Evolutionary conservation across 1,284 basidiomycete species (phyloP), one percentile per base, ranked within the genome.

Genomic region (Apiotrichum sp.): DNA sequence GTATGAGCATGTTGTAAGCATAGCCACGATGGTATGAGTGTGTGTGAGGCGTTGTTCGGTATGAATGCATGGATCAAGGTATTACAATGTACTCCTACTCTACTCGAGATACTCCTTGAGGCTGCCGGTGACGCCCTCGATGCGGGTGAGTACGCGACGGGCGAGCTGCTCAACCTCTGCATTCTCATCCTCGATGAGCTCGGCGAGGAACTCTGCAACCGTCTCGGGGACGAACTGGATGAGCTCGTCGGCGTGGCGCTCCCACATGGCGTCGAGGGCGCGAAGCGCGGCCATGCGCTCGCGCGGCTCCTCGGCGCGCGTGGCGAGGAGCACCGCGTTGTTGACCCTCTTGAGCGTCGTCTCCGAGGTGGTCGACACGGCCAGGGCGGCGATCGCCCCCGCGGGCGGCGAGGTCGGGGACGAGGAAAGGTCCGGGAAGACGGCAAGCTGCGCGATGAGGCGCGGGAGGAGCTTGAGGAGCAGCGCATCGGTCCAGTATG

Each of bases 401-500:
- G 71, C 58, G 13, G 73, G 59, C 59, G 69, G 56, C 31, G 58
- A 59, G 9, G 57, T 56, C 38, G 52, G 33, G 8, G 40, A 45
- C 33, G 58, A 44, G 1, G 58, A 50, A n/a, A 54, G 61, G 36
- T 52, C 50, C 10, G 56, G 56, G 39, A 59, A 50, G 6, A 52
- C 39, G 13, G 81, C 74, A 33, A 89, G 77, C 74, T 93, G 91
- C 31, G 80, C 76, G 16, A 88, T 78, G 31, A 93, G 69, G 0
- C 81, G 77, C 1, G 81, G 72, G 1, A 83, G 71, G 13, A 91
- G 74, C 61, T 84, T 82, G 16, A 83, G 80, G 22, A 91, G 75
- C 56, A 86, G 86, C 62, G 88, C 84, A 57, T 90, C 86, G 31
- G 88, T 85, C 93, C 93, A 97, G 80, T 88, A 96, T 7, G 79